Evolutionary conservation across 495 filamentous ascomycete species (phyloP).

Genomic region (Hypoxylon crocopeplum): DNA sequence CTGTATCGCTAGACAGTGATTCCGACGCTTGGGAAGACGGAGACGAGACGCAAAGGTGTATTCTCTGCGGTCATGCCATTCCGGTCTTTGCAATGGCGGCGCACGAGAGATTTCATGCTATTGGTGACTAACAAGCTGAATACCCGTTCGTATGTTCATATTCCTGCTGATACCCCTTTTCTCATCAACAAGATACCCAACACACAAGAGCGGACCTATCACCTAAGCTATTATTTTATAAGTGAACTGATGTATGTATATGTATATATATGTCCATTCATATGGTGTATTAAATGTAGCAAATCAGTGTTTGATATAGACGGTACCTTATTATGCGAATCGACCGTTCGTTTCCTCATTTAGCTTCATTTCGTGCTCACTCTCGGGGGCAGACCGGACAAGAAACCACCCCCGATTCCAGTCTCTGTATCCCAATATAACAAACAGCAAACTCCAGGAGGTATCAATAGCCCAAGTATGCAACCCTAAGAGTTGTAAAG

Average conservation of each 20-base stretch:
- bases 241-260: constrained; percentile 1
- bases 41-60: constrained; percentile 62
- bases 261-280: constrained; percentile 13
- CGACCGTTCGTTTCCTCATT: too few species aligned
- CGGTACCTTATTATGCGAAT: neutral
- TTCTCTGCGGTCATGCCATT: constrained; percentile 59
- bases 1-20: constrained; percentile 29
- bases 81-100: constrained; percentile 76
- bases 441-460: constrained; percentile 26
- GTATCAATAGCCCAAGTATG: constrained; percentile 34
- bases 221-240: neutral
- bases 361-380: too few species aligned
- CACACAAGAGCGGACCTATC: neutral
- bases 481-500: constrained; percentile 14
- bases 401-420: constrained; percentile 16
- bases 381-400: too few species aligned
- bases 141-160: neutral
- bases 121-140: constrained; percentile 41
- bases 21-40: constrained; percentile 55
- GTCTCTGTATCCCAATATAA: constrained; percentile 26
- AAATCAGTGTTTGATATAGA: constrained; percentile 20
- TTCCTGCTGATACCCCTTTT: constrained; percentile 11
- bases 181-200: constrained; percentile 12
- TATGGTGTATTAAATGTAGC: constrained; percentile 24
- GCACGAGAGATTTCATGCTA: constrained; percentile 72